Evolutionary conservation across 768 basidiomycete species (phyloP).

Genomic region (Phaffia tasmanica): DNA sequence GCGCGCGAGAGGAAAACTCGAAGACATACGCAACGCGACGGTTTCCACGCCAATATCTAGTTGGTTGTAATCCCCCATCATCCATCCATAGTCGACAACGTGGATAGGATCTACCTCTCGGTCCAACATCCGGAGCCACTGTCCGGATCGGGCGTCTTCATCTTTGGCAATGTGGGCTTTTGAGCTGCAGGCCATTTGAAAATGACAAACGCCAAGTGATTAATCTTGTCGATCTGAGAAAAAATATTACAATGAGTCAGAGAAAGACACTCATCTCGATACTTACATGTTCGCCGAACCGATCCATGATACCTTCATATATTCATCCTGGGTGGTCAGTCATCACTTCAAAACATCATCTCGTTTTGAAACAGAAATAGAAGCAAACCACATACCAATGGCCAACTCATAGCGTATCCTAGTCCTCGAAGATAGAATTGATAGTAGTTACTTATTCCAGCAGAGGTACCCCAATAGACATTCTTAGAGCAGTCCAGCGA

Average conservation of each 20-base stretch:
- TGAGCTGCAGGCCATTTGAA: constrained; percentile 14
- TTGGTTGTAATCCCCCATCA: constrained; percentile 41
- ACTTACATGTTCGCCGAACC: not conserved
- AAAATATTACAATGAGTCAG: not conserved
- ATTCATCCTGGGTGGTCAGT: not conserved
- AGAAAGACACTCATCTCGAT: not conserved
- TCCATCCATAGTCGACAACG: constrained; percentile 37
- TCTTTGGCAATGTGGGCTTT: constrained; percentile 37
- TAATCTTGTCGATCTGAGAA: not conserved
- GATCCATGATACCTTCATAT: not conserved
- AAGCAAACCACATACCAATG: constrained; percentile 31
- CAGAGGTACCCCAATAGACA: constrained; percentile 39
- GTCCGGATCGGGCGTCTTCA: constrained; percentile 39
- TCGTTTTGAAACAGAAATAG: not conserved
- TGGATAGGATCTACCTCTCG: constrained; percentile 36
- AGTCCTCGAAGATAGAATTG: constrained; percentile 38
- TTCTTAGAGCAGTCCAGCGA: constrained; percentile 37
- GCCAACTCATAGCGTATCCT: constrained; percentile 40
- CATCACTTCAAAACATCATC: too few relatives aligned
- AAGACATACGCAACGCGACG: constrained; percentile 37
- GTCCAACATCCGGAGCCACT: constrained; percentile 39
- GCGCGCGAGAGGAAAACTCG: not conserved
- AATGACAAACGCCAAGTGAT: not conserved
- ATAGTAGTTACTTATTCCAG: constrained; percentile 37
- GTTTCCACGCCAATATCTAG: constrained; percentile 35